Evolutionary conservation across 2,329 filamentous ascomycete species (phyloP), one percentile per base, ranked within the genome.

Genomic region (Davidsoniella virescens): DNA sequence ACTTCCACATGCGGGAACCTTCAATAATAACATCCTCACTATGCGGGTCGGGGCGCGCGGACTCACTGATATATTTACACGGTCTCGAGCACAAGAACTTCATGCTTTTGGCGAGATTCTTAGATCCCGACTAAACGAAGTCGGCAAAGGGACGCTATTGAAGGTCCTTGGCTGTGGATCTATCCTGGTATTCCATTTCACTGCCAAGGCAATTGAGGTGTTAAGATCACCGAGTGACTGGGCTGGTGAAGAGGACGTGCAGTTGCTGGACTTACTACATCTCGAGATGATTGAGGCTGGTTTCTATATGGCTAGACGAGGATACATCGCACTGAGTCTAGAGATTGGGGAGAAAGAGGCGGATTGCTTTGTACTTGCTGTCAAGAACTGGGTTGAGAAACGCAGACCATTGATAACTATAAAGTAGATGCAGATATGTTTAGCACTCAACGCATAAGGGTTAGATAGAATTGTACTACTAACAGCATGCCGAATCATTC

Each of bases 1-100:
- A 59, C 61, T 0, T 62, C 78, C 9, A 0, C 78, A 82, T 56
- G 73, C 76, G 0, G 78, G 78, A 1, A 82, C 79, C 0, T 82
- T 80, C 60, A 82, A 82, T 60, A 84, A 84, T 58, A 83, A 84
- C 59, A 63, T 63, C 0, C 61, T 81, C 5, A 71, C 71, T 1
- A 82, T 81, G 68, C 46, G 51, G 3, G 47, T 46, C 9, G 51
- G 51, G 10, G 46, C 42, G 16, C 25, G 47, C 4, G 67, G 63
- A 0, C 57, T 69, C 4, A 61, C 59, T 2, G 56, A 62, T 33
- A 52, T 68, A 1, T 67, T 62, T 41, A 62, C 65, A 0, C 57
- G 61, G 3, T 59, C 61, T 3, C 58, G 59, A 2, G 62, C 63
- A 14, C 44, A 46, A 1, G 55, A 52, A 3, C 63, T 67, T 50